Evolutionary conservation across 1,284 basidiomycete genomes (phyloP), one percentile per base, ranked within the genome.

Genomic region (Puccinia polysora): DNA sequence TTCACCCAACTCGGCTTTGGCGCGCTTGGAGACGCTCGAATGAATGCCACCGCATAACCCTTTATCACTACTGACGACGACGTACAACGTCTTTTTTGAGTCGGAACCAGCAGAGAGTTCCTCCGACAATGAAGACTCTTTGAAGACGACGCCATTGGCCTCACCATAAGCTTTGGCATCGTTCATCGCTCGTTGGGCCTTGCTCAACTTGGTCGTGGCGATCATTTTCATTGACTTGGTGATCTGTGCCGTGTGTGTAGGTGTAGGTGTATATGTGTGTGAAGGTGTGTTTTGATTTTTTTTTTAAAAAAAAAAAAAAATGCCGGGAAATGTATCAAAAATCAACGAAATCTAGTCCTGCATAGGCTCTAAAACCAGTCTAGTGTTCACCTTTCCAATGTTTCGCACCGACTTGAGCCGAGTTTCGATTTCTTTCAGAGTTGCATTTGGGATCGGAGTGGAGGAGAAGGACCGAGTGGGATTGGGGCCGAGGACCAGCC

Each of bases 31-130:
- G 79, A 98, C 90, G 74, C 91, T 93, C 50, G 95, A 97, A 85
- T 98, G 95, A 80, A 99, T 97, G 87, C 96, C 96, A 83, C 96
- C 96, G 81, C 95, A 99, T 73, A 99, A 90, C 83, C 96, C 95
- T 84, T 96, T 95, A 87, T 98, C 95, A 73, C 94, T 97, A 60
- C 95, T 96, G 78, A 95, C 82, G 81, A 94, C 90, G 76, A 98
- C 82, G 84, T 94, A 91, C 76, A 97, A 77, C 23, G 79, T 77
- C 75, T 78, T 76, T 34, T 77, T 76, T 49, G 76, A 74, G 49
- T 76, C 74, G 10, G 77, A 76, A 70, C 78, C 78, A 47, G 79
- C 76, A 74, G 79, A 77, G 20, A 49, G 32, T 49, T 68, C 65
- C 50, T 65, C 63, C 14, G 63, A 36, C 36, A 65, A 49, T 0